A percentile compares a stretch with the other conserved stretches of the same genome.
Conservation (phyloP, 805 yeast genomes). For the Candida dajiaensis region DNA sequence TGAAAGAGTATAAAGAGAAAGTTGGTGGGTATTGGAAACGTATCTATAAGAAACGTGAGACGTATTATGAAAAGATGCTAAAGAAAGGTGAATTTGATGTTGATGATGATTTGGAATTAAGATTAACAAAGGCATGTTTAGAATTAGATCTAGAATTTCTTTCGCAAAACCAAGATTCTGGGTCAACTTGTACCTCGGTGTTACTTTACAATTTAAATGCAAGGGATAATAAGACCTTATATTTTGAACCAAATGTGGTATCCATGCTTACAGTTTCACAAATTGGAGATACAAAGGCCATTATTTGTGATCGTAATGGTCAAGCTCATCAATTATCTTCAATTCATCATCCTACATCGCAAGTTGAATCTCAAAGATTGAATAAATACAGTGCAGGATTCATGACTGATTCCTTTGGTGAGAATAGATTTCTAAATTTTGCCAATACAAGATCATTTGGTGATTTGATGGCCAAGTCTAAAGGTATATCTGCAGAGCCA, state of each 20-base stretch:
- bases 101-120: constrained; percentile 50
- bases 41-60: constrained; percentile 46
- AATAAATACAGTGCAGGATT: constrained; percentile 56
- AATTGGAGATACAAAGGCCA: constrained; percentile 87
- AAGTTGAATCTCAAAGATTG: constrained; percentile 68
- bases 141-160: constrained; percentile 60
- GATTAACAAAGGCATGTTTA: constrained; percentile 61
- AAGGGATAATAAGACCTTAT: constrained; percentile 25
- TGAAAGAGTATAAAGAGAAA: constrained; percentile 47
- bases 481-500: constrained; percentile 91
- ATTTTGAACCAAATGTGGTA: constrained; percentile 56
- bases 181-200: constrained; percentile 71
- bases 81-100: constrained; percentile 17
- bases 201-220: constrained; percentile 41
- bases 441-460: constrained; percentile 96
- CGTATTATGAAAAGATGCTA: constrained; percentile 29
- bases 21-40: constrained; percentile 84
- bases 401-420: constrained; percentile 88
- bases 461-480: constrained; percentile 70
- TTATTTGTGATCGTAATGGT: constrained; percentile 79
- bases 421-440: constrained; percentile 68
- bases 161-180: constrained; percentile 28
- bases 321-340: constrained; percentile 71
- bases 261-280: constrained; percentile 76
- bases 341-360: constrained; percentile 83